Base-by-base conservation (phyloP, 2,329 filamentous ascomycete genomes). In the Ophiostoma triangulosporum region DNA sequence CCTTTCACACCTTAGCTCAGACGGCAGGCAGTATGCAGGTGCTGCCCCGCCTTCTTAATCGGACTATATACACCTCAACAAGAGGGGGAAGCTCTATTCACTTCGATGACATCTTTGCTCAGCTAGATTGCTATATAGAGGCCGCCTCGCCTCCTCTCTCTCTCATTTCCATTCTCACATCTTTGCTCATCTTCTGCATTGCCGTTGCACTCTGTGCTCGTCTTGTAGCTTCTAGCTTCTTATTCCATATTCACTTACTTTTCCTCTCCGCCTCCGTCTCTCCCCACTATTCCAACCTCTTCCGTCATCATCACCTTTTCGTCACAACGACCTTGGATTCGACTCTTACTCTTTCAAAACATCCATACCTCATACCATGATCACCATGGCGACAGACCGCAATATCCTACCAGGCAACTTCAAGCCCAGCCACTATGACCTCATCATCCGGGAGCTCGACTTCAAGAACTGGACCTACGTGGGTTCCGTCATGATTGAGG, bases 341-440 rank as follows among this genome's bases (percentile, higher is more conserved):
- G n/a, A n/a, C n/a, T n/a, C n/a, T n/a, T n/a, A n/a, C n/a, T n/a
- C n/a, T n/a, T n/a, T n/a, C n/a, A n/a, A n/a, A n/a, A n/a, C n/a
- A n/a, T n/a, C n/a, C n/a, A n/a, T n/a, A n/a, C n/a, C 33, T 24
- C 35, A 17, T 14, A 20, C 14, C 22, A 22, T 33, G 2, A 3
- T 11, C 56, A 64, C 59, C 61, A 80, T 80, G 73, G 67, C 71
- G 1, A 55, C 53, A 51, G 79, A 83, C 66, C 73, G 80, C 65
- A 79, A 84, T 57, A 73, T 80, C 59, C 75, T 84, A 57, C 79
- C 80, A 48, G 72, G 73, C 62, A 69, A 68, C 60, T 81, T 91
- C 65, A 91, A 88, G 71, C 89, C 93, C 2, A 73, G 75, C 58
- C 88, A 97, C 72, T 98, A 98, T 71, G 74, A 80, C 63, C 75